Evolutionary conservation across 2,329 filamentous ascomycete species (phyloP).

Genomic region (Diaporthe citrichinensis): DNA sequence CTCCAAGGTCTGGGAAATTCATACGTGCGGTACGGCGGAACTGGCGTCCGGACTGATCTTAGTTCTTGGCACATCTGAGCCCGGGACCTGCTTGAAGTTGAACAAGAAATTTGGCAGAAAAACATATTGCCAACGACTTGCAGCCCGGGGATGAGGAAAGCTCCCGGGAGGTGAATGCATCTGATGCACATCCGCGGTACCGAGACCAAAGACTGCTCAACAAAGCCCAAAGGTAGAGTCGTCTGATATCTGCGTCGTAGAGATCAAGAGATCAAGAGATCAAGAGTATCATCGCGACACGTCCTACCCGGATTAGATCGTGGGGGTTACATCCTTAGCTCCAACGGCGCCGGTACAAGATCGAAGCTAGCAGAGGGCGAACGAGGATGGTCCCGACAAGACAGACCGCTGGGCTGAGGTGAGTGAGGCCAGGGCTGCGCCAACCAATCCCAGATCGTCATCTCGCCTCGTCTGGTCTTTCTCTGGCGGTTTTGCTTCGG

Average conservation of each 20-base stretch:
- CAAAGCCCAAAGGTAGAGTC: not conserved
- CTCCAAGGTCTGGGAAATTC: not conserved
- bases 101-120: not conserved
- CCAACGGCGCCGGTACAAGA: slow-evolving; percentile 34
- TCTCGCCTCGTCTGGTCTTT: slow-evolving; percentile 19
- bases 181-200: not conserved
- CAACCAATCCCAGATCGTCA: slow-evolving; percentile 3
- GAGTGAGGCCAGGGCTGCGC: slow-evolving; percentile 17
- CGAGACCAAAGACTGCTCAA: not conserved
- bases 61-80: slow-evolving; percentile 19
- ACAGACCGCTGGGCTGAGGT: slow-evolving; percentile 16
- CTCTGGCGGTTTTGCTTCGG: not conserved
- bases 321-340: slow-evolving; percentile 30
- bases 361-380: slow-evolving; percentile 32
- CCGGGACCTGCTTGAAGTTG: not conserved
- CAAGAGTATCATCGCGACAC: slow-evolving; percentile 14
- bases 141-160: not conserved
- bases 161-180: not conserved
- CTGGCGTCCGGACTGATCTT: slow-evolving; percentile 12
- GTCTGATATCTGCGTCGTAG: slow-evolving; percentile 8
- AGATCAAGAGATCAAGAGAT: slow-evolving; percentile 15
- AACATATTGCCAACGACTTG: not conserved
- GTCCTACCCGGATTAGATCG: slow-evolving; percentile 21
- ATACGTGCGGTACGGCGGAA: slow-evolving; percentile 20
- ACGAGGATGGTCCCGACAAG: slow-evolving; percentile 38